Base-by-base conservation (phyloP, 768 basidiomycete genomes). In the Lyophyllum atratum region DNA sequence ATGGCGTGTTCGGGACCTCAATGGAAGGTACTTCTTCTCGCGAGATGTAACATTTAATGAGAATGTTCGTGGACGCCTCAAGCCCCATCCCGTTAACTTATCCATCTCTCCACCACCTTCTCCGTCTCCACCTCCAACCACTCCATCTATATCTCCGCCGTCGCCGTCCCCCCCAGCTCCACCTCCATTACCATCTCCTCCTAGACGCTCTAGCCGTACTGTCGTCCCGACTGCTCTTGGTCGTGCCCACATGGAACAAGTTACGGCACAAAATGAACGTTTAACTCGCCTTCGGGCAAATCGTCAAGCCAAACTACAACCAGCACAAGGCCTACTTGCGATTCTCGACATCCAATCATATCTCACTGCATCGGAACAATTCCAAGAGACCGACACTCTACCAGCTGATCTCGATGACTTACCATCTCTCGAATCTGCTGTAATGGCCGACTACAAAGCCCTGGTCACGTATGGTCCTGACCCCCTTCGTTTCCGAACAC, bases 91-190 rank as follows among this genome's bases (percentile, higher is more conserved):
- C n/a, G n/a, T n/a, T n/a, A n/a, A n/a, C n/a, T n/a, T n/a, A n/a
- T n/a, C n/a, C n/a, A n/a, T n/a, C n/a, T n/a, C 29, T 31, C 29
- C 29, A 6, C 6, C 29, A 6, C 24, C 45, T 45, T 7, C 33
- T 5, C 11, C 11, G 29, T 11, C 29, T 31, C 29, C 29, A 3
- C 22, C 49, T 51, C n/a, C n/a, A n/a, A n/a, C n/a, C n/a, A n/a
- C n/a, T n/a, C n/a, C n/a, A n/a, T n/a, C n/a, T n/a, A n/a, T n/a
- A n/a, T n/a, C n/a, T n/a, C 37, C 24, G 21, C 2, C 37, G 59
- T 56, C 31, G 64, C 50, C 58, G 4, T 4, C 21, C 70, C 1
- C 40, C 60, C 5, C 17, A 15, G 3, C 19, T n/a, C 22, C 49
- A 9, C n/a, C 25, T 24, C 6, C 47, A 15, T 31, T n/a, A 5